Evolutionary conservation across 495 filamentous ascomycete species (phyloP).

Genomic region (Hypomontagnella submonticulosa): DNA sequence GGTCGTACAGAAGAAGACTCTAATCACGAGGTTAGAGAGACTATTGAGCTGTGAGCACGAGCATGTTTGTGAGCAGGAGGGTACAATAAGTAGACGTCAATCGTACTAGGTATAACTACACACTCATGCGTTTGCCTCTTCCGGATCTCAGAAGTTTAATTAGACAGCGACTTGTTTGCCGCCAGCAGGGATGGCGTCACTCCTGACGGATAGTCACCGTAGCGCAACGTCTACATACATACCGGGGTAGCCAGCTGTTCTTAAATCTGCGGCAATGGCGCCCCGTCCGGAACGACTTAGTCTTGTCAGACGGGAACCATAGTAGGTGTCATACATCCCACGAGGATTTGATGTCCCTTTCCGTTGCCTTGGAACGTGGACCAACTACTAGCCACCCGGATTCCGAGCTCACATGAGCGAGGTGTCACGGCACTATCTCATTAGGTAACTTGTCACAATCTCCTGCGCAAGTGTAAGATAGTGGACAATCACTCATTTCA

Average conservation of each 20-base stretch:
- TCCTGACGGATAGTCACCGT: conserved; percentile 26
- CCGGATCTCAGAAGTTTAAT: conserved; percentile 8
- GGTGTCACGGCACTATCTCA: neutral
- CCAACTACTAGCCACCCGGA: conserved; percentile 44
- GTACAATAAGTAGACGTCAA: neutral
- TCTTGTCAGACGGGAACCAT: conserved; percentile 19
- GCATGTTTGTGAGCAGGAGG: neutral
- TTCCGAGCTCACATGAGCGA: conserved; percentile 31
- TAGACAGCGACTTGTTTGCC: conserved; percentile 27
- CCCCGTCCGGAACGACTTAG: conserved; percentile 11
- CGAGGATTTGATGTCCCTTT: conserved; percentile 29
- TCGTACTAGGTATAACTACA: neutral
- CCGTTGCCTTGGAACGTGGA: conserved; percentile 34
- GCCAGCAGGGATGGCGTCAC: conserved; percentile 24
- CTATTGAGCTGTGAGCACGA: neutral
- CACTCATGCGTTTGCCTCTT: no score
- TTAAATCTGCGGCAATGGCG: conserved; percentile 1
- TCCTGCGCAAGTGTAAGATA: neutral
- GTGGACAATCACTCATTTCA: conserved; percentile 1
- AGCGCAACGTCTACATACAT: conserved; percentile 21
- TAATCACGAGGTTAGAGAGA: neutral
- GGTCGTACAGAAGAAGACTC: no score
- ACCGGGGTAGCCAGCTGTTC: conserved; percentile 8
- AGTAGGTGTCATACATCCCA: conserved; percentile 27
- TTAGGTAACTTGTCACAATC: neutral